Evolutionary conservation across 768 basidiomycete species (phyloP).

Genomic region (Fomitopsis serialis): DNA sequence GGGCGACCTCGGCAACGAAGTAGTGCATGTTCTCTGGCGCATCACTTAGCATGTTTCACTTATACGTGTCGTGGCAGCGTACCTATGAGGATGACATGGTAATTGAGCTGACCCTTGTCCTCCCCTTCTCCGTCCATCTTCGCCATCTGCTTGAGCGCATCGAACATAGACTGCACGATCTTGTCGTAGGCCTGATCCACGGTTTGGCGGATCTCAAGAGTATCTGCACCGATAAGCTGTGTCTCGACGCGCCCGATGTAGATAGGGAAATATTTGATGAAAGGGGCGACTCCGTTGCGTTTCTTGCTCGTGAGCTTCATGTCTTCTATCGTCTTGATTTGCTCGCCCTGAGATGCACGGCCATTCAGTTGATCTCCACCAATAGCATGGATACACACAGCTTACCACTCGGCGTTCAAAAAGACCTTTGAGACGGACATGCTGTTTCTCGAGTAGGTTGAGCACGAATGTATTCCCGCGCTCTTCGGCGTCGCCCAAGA

Average conservation of each 20-base stretch:
- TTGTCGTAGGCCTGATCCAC: conserved; percentile 85
- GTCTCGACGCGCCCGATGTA: conserved; percentile 81
- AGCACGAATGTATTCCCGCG: conserved; percentile 70
- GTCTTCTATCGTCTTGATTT: conserved; percentile 83
- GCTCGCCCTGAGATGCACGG: conserved; percentile 86
- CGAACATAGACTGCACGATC: conserved; percentile 89
- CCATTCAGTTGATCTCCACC: too few species aligned
- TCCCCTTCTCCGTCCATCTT: conserved; percentile 92
- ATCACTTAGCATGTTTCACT: not conserved
- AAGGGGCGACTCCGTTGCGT: conserved; percentile 86
- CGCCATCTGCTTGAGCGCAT: conserved; percentile 90
- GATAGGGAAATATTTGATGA: conserved; percentile 88
- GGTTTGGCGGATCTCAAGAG: conserved; percentile 66
- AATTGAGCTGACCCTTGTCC: conserved; percentile 95
- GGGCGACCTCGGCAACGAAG: conserved; percentile 78
- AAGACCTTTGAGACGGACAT: conserved; percentile 64
- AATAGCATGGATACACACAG: too few species aligned
- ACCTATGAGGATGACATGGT: conserved; percentile 94
- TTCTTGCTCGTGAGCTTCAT: conserved; percentile 92
- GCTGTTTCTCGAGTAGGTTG: conserved; percentile 75
- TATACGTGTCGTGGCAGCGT: conserved; percentile 21
- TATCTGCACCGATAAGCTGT: conserved; percentile 75
- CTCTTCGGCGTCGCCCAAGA: conserved; percentile 73
- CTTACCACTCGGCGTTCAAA: conserved; percentile 75
- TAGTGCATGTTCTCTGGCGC: conserved; percentile 91